These are phyloP conservation scores for Alternaria novae-zelandiae DNA, from an alignment of 2,329 filamentous ascomycete genomes.

Conservation along the genomic window DNA sequence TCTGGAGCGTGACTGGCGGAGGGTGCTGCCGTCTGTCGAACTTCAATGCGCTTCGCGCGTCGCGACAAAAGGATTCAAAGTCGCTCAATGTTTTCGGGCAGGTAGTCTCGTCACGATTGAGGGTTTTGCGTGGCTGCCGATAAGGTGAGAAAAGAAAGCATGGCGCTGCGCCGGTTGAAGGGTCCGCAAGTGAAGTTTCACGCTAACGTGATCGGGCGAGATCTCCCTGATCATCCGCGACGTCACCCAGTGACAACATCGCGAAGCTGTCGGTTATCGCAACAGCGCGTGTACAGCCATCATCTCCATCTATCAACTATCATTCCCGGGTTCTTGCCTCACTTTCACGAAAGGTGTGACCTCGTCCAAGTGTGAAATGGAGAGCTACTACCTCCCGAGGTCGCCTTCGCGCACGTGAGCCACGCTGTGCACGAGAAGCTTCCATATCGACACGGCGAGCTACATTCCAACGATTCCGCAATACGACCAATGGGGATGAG, in stretches of 20 bases:
- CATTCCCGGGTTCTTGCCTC: background rate
- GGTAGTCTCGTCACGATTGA: conserved; percentile 1
- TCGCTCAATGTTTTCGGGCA: background rate
- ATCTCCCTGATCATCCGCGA: background rate
- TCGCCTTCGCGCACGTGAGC: background rate
- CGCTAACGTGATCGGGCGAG: conserved; percentile 21
- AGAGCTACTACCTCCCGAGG: background rate
- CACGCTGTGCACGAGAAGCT: background rate
- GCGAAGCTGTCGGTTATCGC: background rate
- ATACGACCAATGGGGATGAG: background rate
- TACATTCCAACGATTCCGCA: background rate
- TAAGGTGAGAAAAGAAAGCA: conserved; percentile 18
- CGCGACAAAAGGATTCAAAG: background rate
- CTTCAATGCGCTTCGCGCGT: background rate
- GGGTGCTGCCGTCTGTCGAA: conserved; percentile 1
- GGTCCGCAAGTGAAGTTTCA: conserved; percentile 9
- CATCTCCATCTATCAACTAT: background rate
- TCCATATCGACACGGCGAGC: background rate
- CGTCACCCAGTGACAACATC: conserved; percentile 4
- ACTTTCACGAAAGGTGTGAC: background rate
- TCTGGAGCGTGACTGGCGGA: conserved; percentile 5
- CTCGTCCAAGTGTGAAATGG: background rate
- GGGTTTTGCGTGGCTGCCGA: conserved; percentile 4
- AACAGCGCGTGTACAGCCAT: background rate
- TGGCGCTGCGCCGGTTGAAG: conserved; percentile 5